Percentiles rank a stretch among this genome's conserved stretches.
phyloP scores from a whole-genome alignment of 352 stramenopile genomes.

The Thalassiosira livingstoniorum region DNA sequence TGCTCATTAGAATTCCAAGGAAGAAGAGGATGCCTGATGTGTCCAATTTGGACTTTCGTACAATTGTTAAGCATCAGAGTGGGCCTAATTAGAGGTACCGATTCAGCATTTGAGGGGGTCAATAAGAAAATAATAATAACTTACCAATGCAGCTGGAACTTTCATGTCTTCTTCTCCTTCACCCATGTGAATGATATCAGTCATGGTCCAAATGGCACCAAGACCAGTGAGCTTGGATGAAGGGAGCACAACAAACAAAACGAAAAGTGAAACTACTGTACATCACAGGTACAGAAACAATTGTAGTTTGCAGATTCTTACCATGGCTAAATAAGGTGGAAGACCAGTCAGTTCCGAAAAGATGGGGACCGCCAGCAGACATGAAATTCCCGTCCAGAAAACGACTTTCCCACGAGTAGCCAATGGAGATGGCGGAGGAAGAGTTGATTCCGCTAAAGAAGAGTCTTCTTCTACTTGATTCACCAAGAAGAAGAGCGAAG shows the following conservation, averaged over 20 bases:
- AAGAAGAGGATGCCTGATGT: slow-evolving; percentile 88
- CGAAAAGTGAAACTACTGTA: background rate
- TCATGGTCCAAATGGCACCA: slow-evolving; percentile 87
- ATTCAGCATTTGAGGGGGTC: too few species aligned
- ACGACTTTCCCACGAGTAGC: slow-evolving; percentile 81
- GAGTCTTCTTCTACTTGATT: slow-evolving; percentile 81
- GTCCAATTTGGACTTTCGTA: slow-evolving; percentile 84
- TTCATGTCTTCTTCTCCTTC: slow-evolving; percentile 82
- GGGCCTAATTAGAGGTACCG: too few species aligned
- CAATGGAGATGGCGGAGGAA: slow-evolving; percentile 74
- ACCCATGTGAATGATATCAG: slow-evolving; percentile 87
- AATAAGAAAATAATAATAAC: too few species aligned
- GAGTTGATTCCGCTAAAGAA: slow-evolving; percentile 49
- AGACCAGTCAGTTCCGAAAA: slow-evolving; percentile 87
- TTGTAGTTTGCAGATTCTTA: slow-evolving; percentile 4
- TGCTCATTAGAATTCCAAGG: slow-evolving; percentile 88
- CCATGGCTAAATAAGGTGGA: slow-evolving; percentile 87
- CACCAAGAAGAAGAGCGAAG: slow-evolving; percentile 81
- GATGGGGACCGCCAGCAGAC: slow-evolving; percentile 83
- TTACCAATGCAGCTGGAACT: slow-evolving; percentile 84
- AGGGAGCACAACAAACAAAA: background rate
- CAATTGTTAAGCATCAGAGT: too few species aligned
- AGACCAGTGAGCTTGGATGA: slow-evolving; percentile 79
- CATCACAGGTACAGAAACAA: background rate
- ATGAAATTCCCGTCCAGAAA: slow-evolving; percentile 84